Evolutionary conservation across 2,329 filamentous ascomycete genomes (phyloP), one percentile per base, ranked within the genome.

Genomic region (Ceratocystis papillata): DNA sequence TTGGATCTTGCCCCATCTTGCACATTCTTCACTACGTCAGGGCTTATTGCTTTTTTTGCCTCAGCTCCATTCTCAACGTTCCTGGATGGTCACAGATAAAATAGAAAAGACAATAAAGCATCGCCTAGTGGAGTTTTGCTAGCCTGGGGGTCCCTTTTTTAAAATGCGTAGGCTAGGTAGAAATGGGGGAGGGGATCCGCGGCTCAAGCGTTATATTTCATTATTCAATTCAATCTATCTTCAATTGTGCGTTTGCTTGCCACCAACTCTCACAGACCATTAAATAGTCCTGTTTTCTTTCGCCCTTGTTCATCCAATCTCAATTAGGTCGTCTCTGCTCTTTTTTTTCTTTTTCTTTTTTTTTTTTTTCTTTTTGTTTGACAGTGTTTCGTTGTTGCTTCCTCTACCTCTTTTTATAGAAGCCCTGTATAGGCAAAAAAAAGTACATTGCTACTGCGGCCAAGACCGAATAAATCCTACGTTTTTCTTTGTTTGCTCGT

Each of bases 381-480:
- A 53, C 48, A 28, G 22, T 3, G 37, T 25, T 53, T 12, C 45
- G 45, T 48, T 25, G 25, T 37, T 33, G 53, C 53, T 57, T n/a
- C 53, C 25, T 30, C 10, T 30, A 33, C 6, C 8, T 57, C 53
- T 57, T 57, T 57, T 57, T 57, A 57, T 57, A 57, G 53, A 25
- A 57, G 53, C 28, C 28, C 25, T 30, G 53, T 57, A 55, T 20
- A 57, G 25, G 50, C 50, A 17, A 55, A 55, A 55, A 55, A 55
- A 50, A 20, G 5, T 5, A 55, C 22, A 30, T 30, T 28, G 25
- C 50, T 33, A 8, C 7, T 33, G 37, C 37, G 53, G 25, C 12
- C 22, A 57, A 57, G 25, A 57, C 53, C 53, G 53, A 57, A 57
- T 41, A 50, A 57, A 57, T 57, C 53, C 53, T 57, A 57, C 53